Percentiles rank a stretch among this genome's conserved stretches.
These are phyloP conservation scores for Clathrus columnatus DNA, from an alignment of 768 basidiomycete genomes.

Conservation along the genomic window DNA sequence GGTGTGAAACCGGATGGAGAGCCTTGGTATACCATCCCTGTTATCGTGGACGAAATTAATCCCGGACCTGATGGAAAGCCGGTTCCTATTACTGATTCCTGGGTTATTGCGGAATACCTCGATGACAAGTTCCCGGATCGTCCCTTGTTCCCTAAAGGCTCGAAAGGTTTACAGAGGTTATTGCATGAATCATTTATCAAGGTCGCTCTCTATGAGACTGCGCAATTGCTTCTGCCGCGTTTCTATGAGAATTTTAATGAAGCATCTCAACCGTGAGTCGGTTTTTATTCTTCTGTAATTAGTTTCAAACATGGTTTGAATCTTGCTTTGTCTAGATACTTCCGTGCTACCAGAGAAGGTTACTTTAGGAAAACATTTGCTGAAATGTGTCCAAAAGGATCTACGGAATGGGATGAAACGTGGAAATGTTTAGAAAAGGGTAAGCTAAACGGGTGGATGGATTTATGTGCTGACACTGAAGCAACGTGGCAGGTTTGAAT, in stretches of 20 bases:
- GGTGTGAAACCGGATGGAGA: slow-evolving; percentile 40
- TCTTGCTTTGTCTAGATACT: not conserved
- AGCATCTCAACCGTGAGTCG: not conserved
- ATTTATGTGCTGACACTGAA: not conserved
- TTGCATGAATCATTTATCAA: slow-evolving; percentile 22
- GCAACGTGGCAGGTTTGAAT: not conserved
- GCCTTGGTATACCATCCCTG: slow-evolving; percentile 38
- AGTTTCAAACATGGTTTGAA: no score
- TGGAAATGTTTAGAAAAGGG: not conserved
- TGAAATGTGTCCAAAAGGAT: not conserved
- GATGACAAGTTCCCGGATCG: slow-evolving; percentile 41
- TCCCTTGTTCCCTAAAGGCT: slow-evolving; percentile 29
- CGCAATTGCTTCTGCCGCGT: slow-evolving; percentile 53
- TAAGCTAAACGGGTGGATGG: not conserved
- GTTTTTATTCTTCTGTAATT: not conserved
- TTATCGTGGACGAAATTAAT: slow-evolving; percentile 43
- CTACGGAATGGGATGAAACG: not conserved
- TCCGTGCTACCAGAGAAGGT: not conserved
- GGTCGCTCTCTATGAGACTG: slow-evolving; percentile 33
- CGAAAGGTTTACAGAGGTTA: slow-evolving; percentile 31
- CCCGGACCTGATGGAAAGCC: slow-evolving; percentile 22
- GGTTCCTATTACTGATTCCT: slow-evolving; percentile 32
- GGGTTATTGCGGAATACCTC: slow-evolving; percentile 40
- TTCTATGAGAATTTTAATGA: not conserved
- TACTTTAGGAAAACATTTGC: not conserved